Percentiles rank a stretch among this genome's conserved stretches.
These are phyloP conservation scores for Capsella rubella DNA, from an alignment of 441 rosid genomes.

Conservation along the genomic window DNA sequence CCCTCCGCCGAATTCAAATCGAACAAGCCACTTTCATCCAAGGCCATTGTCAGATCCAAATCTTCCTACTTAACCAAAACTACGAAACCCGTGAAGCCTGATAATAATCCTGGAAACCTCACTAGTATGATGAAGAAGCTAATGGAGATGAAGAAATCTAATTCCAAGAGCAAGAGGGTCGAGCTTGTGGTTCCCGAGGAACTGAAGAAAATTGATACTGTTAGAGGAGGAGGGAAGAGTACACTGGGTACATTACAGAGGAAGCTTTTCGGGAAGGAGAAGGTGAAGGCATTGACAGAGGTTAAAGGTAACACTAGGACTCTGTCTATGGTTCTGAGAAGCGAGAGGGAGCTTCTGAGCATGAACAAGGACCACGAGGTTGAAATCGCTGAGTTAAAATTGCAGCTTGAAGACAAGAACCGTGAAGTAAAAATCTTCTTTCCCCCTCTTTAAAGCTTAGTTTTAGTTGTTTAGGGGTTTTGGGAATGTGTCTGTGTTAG, in stretches of 20 bases:
- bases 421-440: conserved; percentile 55
- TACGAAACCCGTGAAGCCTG: conserved; percentile 34
- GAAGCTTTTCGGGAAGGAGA: conserved; percentile 80
- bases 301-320: conserved; percentile 85
- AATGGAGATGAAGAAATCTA: conserved; percentile 45
- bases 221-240: conserved; percentile 46
- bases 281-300: conserved; percentile 69
- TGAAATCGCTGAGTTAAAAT: conserved; percentile 64
- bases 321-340: conserved; percentile 85
- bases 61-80: conserved; percentile 43
- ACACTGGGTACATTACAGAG: conserved; percentile 59
- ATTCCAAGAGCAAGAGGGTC: conserved; percentile 47
- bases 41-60: conserved; percentile 62
- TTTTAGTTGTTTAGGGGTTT: not conserved
- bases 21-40: conserved; percentile 50
- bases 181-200: conserved; percentile 72
- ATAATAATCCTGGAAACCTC: conserved; percentile 53
- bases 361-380: conserved; percentile 73
- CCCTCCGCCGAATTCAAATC: conserved; percentile 59
- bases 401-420: conserved; percentile 67
- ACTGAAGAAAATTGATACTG: conserved; percentile 64
- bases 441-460: not conserved
- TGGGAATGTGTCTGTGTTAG: not conserved
- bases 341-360: conserved; percentile 90
- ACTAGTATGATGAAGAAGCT: conserved; percentile 61